A percentile compares a stretch with the other conserved stretches of the same genome.
These are phyloP conservation scores for Saccharum hybrid DNA, from an alignment of 202 grass and related monocot genomes.

Conservation along the genomic window DNA sequence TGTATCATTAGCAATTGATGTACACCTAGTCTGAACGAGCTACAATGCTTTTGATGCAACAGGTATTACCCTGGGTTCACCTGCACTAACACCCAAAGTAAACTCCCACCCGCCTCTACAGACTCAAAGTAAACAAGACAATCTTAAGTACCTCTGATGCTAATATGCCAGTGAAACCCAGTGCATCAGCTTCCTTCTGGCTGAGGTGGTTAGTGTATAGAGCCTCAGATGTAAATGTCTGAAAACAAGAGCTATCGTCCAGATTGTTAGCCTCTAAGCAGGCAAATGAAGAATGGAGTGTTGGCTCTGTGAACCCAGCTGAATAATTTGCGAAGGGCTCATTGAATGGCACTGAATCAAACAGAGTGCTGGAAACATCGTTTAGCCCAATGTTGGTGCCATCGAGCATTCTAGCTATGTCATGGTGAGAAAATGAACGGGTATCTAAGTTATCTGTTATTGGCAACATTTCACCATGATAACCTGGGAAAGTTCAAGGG, in stretches of 20 bases:
- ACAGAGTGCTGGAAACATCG: conserved; percentile 51
- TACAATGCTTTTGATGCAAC: neutral
- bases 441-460: conserved; percentile 58
- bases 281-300: conserved; percentile 58
- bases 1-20: neutral
- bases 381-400: conserved; percentile 52
- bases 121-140: conserved; percentile 18
- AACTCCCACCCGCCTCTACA: neutral
- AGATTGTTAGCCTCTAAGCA: conserved; percentile 44
- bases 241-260: conserved; percentile 47
- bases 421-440: conserved; percentile 60
- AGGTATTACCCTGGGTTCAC: conserved; percentile 6
- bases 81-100: conserved; percentile 26
- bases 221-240: conserved; percentile 60
- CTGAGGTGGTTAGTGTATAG: conserved; percentile 56
- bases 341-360: conserved; percentile 67
- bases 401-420: conserved; percentile 65
- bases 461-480: conserved; percentile 55
- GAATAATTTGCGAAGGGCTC: conserved; percentile 46
- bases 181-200: conserved; percentile 49
- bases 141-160: conserved; percentile 47
- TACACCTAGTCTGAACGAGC: conserved; percentile 12
- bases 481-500: conserved; percentile 52
- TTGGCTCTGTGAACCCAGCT: conserved; percentile 47
- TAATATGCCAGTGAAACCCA: conserved; percentile 46